Evolutionary conservation across 2,329 filamentous ascomycete genomes (phyloP).

Genomic region (Pleoardoris graminearum): DNA sequence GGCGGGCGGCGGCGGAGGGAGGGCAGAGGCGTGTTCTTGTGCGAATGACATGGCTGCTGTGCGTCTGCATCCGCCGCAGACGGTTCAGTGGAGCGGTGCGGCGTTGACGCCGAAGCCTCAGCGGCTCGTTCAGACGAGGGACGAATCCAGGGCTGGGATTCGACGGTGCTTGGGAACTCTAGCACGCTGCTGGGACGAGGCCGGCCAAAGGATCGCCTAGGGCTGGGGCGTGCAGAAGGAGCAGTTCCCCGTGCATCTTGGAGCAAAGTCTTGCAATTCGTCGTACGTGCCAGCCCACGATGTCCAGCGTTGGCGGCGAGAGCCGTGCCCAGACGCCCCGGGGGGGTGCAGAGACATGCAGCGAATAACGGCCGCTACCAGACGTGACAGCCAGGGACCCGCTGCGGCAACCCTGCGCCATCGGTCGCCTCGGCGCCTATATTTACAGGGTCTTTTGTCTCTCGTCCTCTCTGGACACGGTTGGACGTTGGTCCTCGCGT

Average conservation of each 20-base stretch:
- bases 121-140: constrained; percentile 32
- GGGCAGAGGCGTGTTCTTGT: constrained; percentile 22
- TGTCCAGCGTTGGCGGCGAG: constrained; percentile 12
- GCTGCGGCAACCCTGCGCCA: constrained; percentile 20
- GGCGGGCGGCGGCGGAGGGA: constrained; percentile 29
- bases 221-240: constrained; percentile 14
- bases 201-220: constrained; percentile 21
- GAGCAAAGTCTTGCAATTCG: constrained; percentile 16
- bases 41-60: constrained; percentile 21
- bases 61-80: not conserved
- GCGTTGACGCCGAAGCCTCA: constrained; percentile 37
- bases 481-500: not conserved
- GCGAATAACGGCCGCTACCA: constrained; percentile 16
- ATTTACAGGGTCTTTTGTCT: constrained; percentile 10
- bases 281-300: constrained; percentile 5
- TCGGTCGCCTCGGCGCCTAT: constrained; percentile 23
- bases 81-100: constrained; percentile 5
- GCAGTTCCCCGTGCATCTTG: constrained; percentile 22
- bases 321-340: not conserved
- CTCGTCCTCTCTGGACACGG: not conserved
- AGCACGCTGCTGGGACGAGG: constrained; percentile 14
- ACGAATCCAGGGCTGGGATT: constrained; percentile 8
- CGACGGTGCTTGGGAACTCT: not conserved
- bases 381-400: constrained; percentile 7
- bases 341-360: constrained; percentile 7